Base-by-base conservation (phyloP, 306 rosid species). In the Erythrophleum fordii region DNA sequence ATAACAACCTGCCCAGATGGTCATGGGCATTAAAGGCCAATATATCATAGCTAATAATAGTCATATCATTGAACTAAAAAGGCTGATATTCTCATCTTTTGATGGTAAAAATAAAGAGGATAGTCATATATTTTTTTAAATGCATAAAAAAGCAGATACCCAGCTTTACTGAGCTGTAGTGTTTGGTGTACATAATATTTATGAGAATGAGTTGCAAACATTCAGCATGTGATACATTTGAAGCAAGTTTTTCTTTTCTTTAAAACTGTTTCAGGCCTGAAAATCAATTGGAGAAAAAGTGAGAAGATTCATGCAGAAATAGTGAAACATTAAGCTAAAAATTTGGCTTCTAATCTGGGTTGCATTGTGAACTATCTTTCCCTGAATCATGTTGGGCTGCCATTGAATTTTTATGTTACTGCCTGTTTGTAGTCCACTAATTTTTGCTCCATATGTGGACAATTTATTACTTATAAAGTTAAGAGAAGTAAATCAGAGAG, bases 1-100 rank as follows among this genome's bases (percentile, higher is more conserved):
- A 64, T 85, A 72, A 95, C 98, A 84, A 95, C 92, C 98, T 95
- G 93, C 78, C 72, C 88, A 90, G 69, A 84, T 45, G 62, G 73
- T 76, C 70, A 78, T 82, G 74, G 52, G 64, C 77, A 76, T 75
- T 76, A 53, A 73, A 58, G 68, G 73, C 37, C 39, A 84, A 55
- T 46, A 58, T 77, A 69, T 80, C 51, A 52, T n/a, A 55, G 45
- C 29, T 25, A 62, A 52, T 25, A 67, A 53, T 20, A 22, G 51
- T 49, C 59, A 42, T 46, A 17, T 39, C 55, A 82, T 26, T 61
- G 16, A 61, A 61, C 60, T 48, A 29, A 68, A 39, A 60, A 52
- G 31, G 31, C 66, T 7, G 20, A 18, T 1, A 65, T 25, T 59
- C 37, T 58, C 34, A 60, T 22, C 8, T 13, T 34, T 45, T 35